phyloP scores from a whole-genome alignment of 257 asterid species.

The Petrea volubilis region DNA sequence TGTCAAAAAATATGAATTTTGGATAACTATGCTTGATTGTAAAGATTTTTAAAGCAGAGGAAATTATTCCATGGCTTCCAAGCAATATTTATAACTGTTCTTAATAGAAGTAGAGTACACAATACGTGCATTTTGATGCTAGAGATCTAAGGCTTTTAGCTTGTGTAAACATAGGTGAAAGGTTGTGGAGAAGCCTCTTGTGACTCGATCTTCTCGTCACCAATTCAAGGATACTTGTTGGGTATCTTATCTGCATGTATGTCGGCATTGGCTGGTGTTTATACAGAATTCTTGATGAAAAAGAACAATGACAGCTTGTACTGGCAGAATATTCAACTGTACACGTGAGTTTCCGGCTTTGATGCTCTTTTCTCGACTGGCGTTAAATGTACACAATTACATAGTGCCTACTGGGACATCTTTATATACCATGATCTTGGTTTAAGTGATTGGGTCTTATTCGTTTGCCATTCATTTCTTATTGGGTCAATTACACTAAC shows the following conservation, averaged over 20 bases:
- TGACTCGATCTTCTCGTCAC: conserved; percentile 84
- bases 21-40: neutral
- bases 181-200: conserved; percentile 97
- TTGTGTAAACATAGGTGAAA: conserved; percentile 59
- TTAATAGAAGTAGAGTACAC: neutral
- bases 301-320: conserved; percentile 95
- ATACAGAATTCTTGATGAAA: conserved; percentile 98
- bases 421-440: neutral
- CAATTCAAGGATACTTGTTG: conserved; percentile 86
- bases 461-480: too few relatives aligned
- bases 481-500: too few relatives aligned
- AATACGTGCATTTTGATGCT: conserved; percentile 4
- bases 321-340: conserved; percentile 94
- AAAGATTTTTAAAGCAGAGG: neutral
- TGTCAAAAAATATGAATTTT: neutral
- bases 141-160: neutral
- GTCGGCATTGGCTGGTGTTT: conserved; percentile 95
- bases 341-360: conserved; percentile 60
- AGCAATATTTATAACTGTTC: conserved; percentile 7
- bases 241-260: conserved; percentile 91
- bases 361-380: neutral
- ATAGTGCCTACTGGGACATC: neutral
- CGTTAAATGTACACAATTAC: conserved; percentile 4
- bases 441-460: neutral
- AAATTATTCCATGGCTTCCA: conserved; percentile 5